These are phyloP conservation scores for Suhomyces guaymorum DNA, from an alignment of 1,139 yeast species.

Conservation along the genomic window DNA sequence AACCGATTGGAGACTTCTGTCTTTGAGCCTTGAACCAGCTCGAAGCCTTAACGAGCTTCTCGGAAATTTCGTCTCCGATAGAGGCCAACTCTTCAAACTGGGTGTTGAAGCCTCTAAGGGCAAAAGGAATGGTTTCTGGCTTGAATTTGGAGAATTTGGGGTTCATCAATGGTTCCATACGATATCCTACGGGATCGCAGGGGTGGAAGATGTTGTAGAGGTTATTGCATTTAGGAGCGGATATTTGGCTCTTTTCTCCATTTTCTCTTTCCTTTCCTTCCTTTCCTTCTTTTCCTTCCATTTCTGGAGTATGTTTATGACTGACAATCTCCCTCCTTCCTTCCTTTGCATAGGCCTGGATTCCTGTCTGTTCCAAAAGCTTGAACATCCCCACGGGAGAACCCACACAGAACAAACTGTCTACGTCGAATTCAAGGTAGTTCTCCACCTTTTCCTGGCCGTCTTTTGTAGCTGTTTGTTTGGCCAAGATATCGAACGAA, in stretches of 20 bases:
- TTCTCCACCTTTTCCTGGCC: conserved; percentile 18
- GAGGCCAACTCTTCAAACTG: conserved; percentile 42
- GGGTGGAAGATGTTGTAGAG: conserved; percentile 82
- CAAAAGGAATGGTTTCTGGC: conserved; percentile 64
- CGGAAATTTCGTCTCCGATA: conserved; percentile 47
- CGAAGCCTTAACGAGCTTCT: conserved; percentile 47
- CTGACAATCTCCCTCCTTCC: conserved; percentile 2
- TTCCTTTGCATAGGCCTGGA: conserved; percentile 22
- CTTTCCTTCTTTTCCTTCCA: not conserved
- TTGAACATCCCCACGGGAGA: conserved; percentile 90
- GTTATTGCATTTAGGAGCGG: conserved; percentile 56
- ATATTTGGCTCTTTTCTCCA: conserved; percentile 10
- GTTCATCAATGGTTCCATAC: conserved; percentile 78
- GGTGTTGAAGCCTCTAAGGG: conserved; percentile 49
- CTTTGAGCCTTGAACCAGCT: conserved; percentile 37
- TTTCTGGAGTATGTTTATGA: conserved; percentile 1
- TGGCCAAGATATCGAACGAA: conserved; percentile 69
- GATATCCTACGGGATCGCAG: conserved; percentile 85
- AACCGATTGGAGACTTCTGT: conserved; percentile 14
- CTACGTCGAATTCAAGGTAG: conserved; percentile 66
- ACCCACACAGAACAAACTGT: conserved; percentile 78
- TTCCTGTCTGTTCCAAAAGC: conserved; percentile 59
- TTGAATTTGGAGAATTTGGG: conserved; percentile 54
- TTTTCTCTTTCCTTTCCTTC: no score
- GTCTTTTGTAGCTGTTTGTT: conserved; percentile 40